phyloP scores from a whole-genome alignment of 2,329 filamentous ascomycete genomes.

The Dactylonectria macrodidyma region DNA sequence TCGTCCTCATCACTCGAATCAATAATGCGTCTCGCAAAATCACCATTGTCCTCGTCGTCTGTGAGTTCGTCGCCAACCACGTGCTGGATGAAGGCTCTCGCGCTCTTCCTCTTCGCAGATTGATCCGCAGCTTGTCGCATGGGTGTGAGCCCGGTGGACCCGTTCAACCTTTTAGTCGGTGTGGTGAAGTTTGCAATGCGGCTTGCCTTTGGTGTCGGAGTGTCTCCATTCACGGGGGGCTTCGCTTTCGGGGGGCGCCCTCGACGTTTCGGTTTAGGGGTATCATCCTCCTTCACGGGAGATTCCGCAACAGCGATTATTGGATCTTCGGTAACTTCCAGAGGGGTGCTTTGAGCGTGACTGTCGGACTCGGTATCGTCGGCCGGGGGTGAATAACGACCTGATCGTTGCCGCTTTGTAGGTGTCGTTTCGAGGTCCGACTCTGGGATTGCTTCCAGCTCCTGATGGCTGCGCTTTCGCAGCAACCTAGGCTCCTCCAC shows the following conservation, averaged over 20 bases:
- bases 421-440: constrained; percentile 49
- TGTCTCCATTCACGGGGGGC: constrained; percentile 45
- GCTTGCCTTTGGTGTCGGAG: constrained; percentile 56
- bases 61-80: constrained; percentile 74
- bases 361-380: constrained; percentile 31
- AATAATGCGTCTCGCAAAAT: constrained; percentile 79
- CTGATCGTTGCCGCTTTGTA: constrained; percentile 51
- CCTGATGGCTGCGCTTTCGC: constrained; percentile 46
- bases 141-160: constrained; percentile 67
- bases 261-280: constrained; percentile 52
- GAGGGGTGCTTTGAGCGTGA: constrained; percentile 42
- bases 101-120: constrained; percentile 90
- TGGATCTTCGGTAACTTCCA: constrained; percentile 16
- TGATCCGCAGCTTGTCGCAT: constrained; percentile 82
- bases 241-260: constrained; percentile 53
- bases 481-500: constrained; percentile 34
- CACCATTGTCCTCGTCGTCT: constrained; percentile 82
- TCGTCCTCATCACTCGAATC: constrained; percentile 68
- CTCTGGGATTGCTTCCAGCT: constrained; percentile 47
- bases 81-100: constrained; percentile 80
- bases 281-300: constrained; percentile 39
- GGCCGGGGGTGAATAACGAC: constrained; percentile 24
- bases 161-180: constrained; percentile 53
- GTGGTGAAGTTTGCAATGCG: constrained; percentile 55
- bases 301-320: constrained; percentile 31